Evolutionary conservation across 768 basidiomycete genomes (phyloP).

Genomic region (Hemileccinum rubropunctum): DNA sequence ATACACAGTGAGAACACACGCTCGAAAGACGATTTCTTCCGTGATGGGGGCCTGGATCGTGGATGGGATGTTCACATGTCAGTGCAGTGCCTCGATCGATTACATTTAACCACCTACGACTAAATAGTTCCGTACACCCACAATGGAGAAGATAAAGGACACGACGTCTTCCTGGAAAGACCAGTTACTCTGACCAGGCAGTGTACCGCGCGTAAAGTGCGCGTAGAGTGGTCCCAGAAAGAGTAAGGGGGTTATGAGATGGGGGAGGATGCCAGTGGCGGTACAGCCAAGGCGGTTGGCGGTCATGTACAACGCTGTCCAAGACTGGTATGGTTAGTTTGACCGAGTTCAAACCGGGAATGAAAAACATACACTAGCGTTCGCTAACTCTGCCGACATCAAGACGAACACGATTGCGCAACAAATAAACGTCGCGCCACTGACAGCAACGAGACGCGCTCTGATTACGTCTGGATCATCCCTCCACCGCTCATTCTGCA

Average conservation of each 20-base stretch:
- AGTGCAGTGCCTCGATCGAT: neutral
- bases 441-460: conserved; percentile 71
- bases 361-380: conserved; percentile 10
- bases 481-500: conserved; percentile 54
- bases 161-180: conserved; percentile 39
- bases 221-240: conserved; percentile 78
- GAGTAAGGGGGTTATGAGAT: conserved; percentile 68
- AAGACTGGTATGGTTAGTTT: conserved; percentile 13
- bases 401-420: conserved; percentile 50
- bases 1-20: conserved; percentile 75
- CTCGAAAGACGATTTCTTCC: conserved; percentile 90
- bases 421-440: conserved; percentile 57
- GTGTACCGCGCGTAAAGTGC: conserved; percentile 37
- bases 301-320: conserved; percentile 29
- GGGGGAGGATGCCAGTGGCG: conserved; percentile 38
- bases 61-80: neutral
- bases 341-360: neutral
- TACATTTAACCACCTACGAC: conserved; percentile 33
- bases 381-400: conserved; percentile 31
- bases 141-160: conserved; percentile 45
- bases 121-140: conserved; percentile 70
- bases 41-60: conserved; percentile 74
- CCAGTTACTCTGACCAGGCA: conserved; percentile 59
- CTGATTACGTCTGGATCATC: conserved; percentile 85
- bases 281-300: conserved; percentile 42